Percentiles rank a stretch among this genome's conserved stretches.
These are phyloP conservation scores for Lophiotrema nucula DNA, from an alignment of 495 filamentous ascomycete species.

Conservation along the genomic window DNA sequence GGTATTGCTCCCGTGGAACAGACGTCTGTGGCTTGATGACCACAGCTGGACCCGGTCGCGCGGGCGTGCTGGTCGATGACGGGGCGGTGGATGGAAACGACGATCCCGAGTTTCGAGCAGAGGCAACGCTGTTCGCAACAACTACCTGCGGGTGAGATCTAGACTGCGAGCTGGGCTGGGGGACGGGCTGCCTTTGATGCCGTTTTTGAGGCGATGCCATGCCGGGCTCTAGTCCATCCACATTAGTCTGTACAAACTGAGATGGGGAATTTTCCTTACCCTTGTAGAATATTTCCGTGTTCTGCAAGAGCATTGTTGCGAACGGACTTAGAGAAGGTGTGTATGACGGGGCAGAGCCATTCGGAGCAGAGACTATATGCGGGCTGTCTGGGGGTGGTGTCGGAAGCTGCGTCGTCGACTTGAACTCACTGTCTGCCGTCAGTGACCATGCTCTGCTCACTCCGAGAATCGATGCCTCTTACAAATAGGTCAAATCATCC, in stretches of 20 bases:
- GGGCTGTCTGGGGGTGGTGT: conserved; percentile 21
- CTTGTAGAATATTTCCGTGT: conserved; percentile 49
- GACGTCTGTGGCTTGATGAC: too few relatives aligned
- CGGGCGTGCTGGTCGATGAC: neutral
- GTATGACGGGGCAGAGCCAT: conserved; percentile 29
- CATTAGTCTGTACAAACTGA: too few relatives aligned
- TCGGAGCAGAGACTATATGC: neutral
- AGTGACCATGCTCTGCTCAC: conserved; percentile 6
- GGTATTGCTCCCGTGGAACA: conserved; percentile 14
- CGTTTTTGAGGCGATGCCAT: too few relatives aligned
- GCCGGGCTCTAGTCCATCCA: too few relatives aligned
- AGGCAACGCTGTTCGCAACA: neutral
- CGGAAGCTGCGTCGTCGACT: conserved; percentile 38
- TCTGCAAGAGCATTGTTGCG: conserved; percentile 57
- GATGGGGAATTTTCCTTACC: too few relatives aligned
- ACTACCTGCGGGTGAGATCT: neutral
- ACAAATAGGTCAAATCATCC: conserved; percentile 71
- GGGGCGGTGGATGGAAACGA: neutral
- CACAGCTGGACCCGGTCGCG: conserved; percentile 7
- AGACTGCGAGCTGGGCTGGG: too few relatives aligned
- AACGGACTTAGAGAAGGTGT: conserved; percentile 51
- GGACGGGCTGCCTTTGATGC: too few relatives aligned
- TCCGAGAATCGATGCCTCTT: conserved; percentile 40
- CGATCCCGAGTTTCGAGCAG: neutral
- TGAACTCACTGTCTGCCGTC: conserved; percentile 64